These are phyloP conservation scores for Trapa bicornis DNA, from an alignment of 345 rosid species.

Conservation along the genomic window DNA sequence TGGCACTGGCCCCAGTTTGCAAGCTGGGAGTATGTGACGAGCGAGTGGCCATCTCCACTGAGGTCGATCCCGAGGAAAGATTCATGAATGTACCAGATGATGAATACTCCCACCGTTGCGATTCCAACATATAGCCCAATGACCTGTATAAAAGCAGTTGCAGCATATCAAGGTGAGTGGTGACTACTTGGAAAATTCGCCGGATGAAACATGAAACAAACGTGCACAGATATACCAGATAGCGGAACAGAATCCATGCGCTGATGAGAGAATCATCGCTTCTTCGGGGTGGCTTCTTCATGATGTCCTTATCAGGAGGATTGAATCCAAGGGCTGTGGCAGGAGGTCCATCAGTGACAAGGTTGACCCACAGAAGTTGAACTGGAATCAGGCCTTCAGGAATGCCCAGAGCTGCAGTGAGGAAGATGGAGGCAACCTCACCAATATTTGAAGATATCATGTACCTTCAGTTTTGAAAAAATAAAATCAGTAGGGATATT, in stretches of 20 bases:
- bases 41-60: conserved; percentile 47
- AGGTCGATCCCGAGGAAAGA: conserved; percentile 55
- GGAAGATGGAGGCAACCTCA: conserved; percentile 63
- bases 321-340: conserved; percentile 77
- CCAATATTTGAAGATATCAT: conserved; percentile 81
- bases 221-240: conserved; percentile 47
- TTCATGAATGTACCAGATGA: conserved; percentile 54
- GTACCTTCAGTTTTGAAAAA: conserved; percentile 26
- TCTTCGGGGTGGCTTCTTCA: conserved; percentile 68
- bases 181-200: not conserved
- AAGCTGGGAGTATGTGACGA: conserved; percentile 49
- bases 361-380: conserved; percentile 80
- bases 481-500: not conserved
- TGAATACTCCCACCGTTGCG: conserved; percentile 54
- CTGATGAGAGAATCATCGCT: conserved; percentile 53
- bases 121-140: conserved; percentile 55
- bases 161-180: not conserved
- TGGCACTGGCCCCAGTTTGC: conserved; percentile 56
- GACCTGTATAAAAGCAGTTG: conserved; percentile 23
- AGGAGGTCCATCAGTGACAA: conserved; percentile 77
- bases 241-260: conserved; percentile 68
- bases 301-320: conserved; percentile 58
- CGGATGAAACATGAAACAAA: not conserved
- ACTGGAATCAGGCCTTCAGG: conserved; percentile 73
- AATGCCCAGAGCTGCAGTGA: conserved; percentile 68